Conservation (phyloP, 78 protist species). For the Dictyostelium firmibasis region DNA sequence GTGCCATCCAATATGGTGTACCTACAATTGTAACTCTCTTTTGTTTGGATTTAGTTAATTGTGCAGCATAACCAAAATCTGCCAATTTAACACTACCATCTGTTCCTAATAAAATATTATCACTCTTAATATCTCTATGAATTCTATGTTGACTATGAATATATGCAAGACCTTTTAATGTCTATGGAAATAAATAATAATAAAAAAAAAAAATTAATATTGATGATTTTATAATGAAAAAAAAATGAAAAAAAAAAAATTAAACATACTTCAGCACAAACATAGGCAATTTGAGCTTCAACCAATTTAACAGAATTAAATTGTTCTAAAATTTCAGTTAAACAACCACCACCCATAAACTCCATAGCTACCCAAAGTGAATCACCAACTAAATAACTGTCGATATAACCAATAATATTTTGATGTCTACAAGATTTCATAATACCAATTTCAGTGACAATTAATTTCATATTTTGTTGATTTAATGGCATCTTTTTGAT, state of each 20-base stretch:
- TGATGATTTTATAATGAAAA: background rate
- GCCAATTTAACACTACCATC: constrained; percentile 86
- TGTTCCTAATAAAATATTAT: constrained; percentile 80
- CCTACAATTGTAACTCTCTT: constrained; percentile 86
- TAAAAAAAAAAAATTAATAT: background rate
- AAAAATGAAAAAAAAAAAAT: background rate
- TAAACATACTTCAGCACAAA: constrained; percentile 58
- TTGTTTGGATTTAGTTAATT: constrained; percentile 57
- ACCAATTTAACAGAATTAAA: constrained; percentile 51
- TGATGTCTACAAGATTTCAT: constrained; percentile 88
- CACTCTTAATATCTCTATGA: constrained; percentile 91
- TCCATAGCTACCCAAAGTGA: constrained; percentile 94
- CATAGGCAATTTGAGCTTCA: constrained; percentile 88
- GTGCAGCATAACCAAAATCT: constrained; percentile 86
- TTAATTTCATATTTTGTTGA: constrained; percentile 86
- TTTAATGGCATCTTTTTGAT: constrained; percentile 87
- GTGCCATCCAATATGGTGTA: constrained; percentile 90
- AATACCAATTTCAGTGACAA: constrained; percentile 88
- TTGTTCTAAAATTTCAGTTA: constrained; percentile 89
- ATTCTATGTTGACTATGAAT: constrained; percentile 81
- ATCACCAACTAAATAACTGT: constrained; percentile 79
- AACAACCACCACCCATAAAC: constrained; percentile 91
- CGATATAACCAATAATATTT: constrained; percentile 89
- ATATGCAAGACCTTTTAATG: constrained; percentile 78
- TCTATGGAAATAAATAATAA: background rate